Conservation (phyloP, 345 rosid species). For the Trapa bicornis region DNA sequence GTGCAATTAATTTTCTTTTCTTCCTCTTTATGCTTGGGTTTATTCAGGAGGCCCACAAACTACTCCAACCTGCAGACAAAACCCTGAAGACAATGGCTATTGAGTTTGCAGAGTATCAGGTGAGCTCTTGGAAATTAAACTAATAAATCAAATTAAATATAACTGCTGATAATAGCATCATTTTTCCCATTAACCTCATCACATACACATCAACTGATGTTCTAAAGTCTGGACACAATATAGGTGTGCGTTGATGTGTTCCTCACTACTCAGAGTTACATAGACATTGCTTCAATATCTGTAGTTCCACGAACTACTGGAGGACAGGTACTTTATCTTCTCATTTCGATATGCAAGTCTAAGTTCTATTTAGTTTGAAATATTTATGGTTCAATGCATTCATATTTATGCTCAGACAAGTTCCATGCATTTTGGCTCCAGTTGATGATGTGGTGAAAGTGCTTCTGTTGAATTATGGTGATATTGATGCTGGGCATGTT, state of each 20-base stretch:
- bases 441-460: neutral
- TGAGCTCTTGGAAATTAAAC: conserved; percentile 10
- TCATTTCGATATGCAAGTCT: neutral
- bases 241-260: conserved; percentile 98
- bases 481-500: neutral
- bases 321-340: conserved; percentile 55
- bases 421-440: neutral
- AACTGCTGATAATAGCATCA: neutral
- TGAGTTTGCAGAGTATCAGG: conserved; percentile 99
- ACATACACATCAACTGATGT: neutral
- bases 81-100: conserved; percentile 87
- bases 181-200: neutral
- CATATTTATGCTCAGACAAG: neutral
- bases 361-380: neutral
- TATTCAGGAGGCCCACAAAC: conserved; percentile 81
- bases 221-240: conserved; percentile 3
- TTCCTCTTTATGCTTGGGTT: neutral
- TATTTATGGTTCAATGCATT: neutral
- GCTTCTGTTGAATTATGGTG: neutral
- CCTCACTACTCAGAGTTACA: conserved; percentile 73
- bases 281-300: conserved; percentile 82
- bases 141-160: neutral
- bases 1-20: neutral
- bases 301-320: conserved; percentile 91
- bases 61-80: conserved; percentile 90